phyloP scores from a whole-genome alignment of 805 yeast genomes.

The Zygosaccharomyces pseudorouxii region DNA sequence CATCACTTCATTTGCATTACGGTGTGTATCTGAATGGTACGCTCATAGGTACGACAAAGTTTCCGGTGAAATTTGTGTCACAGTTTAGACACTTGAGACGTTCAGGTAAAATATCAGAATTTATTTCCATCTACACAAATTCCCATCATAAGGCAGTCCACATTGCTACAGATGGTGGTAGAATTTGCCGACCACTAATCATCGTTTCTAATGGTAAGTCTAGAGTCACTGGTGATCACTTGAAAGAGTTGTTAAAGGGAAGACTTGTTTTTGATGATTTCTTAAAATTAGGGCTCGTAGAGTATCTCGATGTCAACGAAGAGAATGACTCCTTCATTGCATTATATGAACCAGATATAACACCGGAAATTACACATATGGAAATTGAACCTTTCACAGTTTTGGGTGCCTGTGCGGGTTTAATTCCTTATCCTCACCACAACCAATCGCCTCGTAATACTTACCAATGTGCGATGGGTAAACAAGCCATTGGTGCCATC shows the following conservation, averaged over 20 bases:
- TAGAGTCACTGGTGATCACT: slow-evolving; percentile 67
- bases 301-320: slow-evolving; percentile 94
- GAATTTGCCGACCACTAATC: slow-evolving; percentile 94
- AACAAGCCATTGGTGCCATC: slow-evolving; percentile 99
- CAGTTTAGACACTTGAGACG: slow-evolving; percentile 79
- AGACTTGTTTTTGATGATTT: slow-evolving; percentile 89
- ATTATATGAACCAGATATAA: slow-evolving; percentile 66
- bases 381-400: slow-evolving; percentile 98
- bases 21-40: slow-evolving; percentile 95
- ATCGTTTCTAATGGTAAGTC: slow-evolving; percentile 73
- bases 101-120: slow-evolving; percentile 78
- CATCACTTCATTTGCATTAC: slow-evolving; percentile 73
- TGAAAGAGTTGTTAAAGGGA: slow-evolving; percentile 58
- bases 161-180: slow-evolving; percentile 98
- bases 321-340: slow-evolving; percentile 94
- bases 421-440: slow-evolving; percentile 99
- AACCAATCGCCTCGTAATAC: slow-evolving; percentile 99
- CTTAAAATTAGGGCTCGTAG: slow-evolving; percentile 79
- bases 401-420: slow-evolving; percentile 96
- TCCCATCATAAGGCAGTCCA: slow-evolving; percentile 90
- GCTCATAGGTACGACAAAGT: slow-evolving; percentile 80
- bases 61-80: slow-evolving; percentile 75
- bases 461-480: slow-evolving; percentile 99
- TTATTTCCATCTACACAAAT: slow-evolving; percentile 86
- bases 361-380: slow-evolving; percentile 67